Conservation (phyloP, 2,329 filamentous ascomycete genomes). For the Didymella sp. region DNA sequence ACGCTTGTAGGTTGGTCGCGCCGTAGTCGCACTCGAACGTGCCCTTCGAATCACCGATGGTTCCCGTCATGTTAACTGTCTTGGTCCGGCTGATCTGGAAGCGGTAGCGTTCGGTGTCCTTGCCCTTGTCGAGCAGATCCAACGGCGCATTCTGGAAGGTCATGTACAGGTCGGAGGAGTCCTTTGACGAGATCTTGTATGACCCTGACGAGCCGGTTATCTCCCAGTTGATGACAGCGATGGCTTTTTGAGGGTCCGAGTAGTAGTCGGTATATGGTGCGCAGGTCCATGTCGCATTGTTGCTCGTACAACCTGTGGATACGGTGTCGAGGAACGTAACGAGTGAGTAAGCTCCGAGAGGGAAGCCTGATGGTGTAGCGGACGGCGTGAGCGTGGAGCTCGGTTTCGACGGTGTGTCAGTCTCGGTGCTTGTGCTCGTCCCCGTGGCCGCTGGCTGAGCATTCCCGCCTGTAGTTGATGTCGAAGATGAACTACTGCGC, state of each 20-base stretch:
- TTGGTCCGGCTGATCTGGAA: conserved; percentile 65
- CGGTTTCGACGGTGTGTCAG: conserved; percentile 22
- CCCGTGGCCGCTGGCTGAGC: conserved; percentile 13
- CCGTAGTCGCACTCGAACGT: conserved; percentile 66
- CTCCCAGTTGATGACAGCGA: conserved; percentile 67
- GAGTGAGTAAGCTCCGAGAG: conserved; percentile 68
- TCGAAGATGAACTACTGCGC: conserved; percentile 7
- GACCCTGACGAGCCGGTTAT: conserved; percentile 54
- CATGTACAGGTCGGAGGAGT: conserved; percentile 60
- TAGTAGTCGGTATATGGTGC: conserved; percentile 63
- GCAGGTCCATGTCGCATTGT: conserved; percentile 67
- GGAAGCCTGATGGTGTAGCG: conserved; percentile 56
- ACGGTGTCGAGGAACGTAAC: conserved; percentile 63
- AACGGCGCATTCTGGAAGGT: conserved; percentile 62
- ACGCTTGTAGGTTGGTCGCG: conserved; percentile 62
- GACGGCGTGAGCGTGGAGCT: conserved; percentile 26
- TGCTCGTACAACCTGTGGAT: conserved; percentile 64
- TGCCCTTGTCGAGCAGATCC: conserved; percentile 57
- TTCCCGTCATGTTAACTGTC: conserved; percentile 58
- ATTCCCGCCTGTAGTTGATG: conserved; percentile 8
- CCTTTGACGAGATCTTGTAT: conserved; percentile 64
- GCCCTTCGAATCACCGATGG: conserved; percentile 54
- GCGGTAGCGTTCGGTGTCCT: conserved; percentile 62
- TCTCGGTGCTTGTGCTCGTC: conserved; percentile 11
- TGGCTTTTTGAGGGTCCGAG: conserved; percentile 48